Conservation (phyloP, 129 eudicot species). For the Centrapalus pauciflorus region DNA sequence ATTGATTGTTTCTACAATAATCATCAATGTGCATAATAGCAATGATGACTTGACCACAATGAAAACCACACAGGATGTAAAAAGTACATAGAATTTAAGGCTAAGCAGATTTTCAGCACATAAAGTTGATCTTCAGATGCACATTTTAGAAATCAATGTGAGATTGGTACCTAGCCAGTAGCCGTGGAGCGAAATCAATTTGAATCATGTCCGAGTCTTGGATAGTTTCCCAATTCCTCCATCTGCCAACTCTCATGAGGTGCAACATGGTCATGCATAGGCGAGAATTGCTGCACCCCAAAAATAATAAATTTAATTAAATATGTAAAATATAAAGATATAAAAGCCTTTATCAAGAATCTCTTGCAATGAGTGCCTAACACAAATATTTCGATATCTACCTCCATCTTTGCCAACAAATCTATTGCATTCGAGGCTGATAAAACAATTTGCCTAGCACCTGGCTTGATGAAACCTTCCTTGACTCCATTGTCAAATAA, state of each 20-base stretch:
- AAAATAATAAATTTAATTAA: constrained; percentile 8
- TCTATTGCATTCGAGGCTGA: constrained; percentile 80
- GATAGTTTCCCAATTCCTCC: constrained; percentile 68
- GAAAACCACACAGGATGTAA: constrained; percentile 22
- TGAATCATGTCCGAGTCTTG: constrained; percentile 30
- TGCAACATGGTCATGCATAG: constrained; percentile 63
- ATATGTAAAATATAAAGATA: not conserved
- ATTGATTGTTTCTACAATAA: constrained; percentile 9
- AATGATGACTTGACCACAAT: not conserved
- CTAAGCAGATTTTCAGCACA: constrained; percentile 21
- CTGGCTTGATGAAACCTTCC: constrained; percentile 89
- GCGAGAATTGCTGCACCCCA: constrained; percentile 54
- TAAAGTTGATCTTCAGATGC: constrained; percentile 27
- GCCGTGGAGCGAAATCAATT: constrained; percentile 23
- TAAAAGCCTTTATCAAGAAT: not conserved
- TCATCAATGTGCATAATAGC: no score
- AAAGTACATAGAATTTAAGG: not conserved
- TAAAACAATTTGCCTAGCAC: constrained; percentile 69
- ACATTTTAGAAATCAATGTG: constrained; percentile 18
- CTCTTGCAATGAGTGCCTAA: not conserved
- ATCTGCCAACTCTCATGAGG: constrained; percentile 95
- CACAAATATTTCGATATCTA: no score
- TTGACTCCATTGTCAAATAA: constrained; percentile 91
- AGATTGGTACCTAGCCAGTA: constrained; percentile 25
- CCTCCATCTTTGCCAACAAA: constrained; percentile 84